Conservation (phyloP, 2,329 filamentous ascomycete genomes). For the Amylocarpus encephaloides region DNA sequence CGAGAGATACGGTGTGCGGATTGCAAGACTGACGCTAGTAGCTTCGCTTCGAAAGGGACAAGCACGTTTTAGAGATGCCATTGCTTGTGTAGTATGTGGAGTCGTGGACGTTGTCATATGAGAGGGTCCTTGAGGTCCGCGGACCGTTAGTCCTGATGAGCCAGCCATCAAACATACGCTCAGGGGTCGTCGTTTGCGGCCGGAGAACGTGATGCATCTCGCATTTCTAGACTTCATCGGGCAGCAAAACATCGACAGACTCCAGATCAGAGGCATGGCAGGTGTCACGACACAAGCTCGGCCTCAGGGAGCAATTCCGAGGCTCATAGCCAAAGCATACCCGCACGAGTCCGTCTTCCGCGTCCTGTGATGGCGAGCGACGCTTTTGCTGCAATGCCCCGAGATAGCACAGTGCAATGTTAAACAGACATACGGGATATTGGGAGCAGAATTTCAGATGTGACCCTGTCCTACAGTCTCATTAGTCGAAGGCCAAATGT, state of each 20-base stretch:
- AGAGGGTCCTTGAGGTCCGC: background rate
- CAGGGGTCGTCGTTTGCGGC: background rate
- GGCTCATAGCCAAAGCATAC: background rate
- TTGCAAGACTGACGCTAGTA: background rate
- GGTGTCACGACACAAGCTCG: conserved; percentile 1
- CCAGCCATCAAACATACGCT: background rate
- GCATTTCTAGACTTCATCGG: background rate
- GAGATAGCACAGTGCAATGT: conserved; percentile 1
- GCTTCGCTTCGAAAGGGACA: background rate
- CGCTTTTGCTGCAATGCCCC: background rate
- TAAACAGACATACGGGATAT: background rate
- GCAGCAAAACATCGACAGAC: background rate
- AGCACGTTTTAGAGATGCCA: conserved; percentile 2
- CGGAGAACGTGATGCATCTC: background rate
- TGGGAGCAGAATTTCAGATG: background rate
- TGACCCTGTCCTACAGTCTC: background rate
- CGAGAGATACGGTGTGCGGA: conserved; percentile 4
- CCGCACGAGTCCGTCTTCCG: background rate
- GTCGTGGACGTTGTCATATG: background rate
- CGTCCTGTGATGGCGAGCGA: background rate
- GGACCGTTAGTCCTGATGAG: background rate
- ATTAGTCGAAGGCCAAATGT: background rate
- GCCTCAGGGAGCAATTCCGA: background rate
- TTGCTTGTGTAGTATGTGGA: background rate
- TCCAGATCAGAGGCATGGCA: background rate